Percentiles rank a stretch among this genome's conserved stretches.
phyloP scores from a whole-genome alignment of 257 asterid genomes.

The Voacanga thouarsii region DNA sequence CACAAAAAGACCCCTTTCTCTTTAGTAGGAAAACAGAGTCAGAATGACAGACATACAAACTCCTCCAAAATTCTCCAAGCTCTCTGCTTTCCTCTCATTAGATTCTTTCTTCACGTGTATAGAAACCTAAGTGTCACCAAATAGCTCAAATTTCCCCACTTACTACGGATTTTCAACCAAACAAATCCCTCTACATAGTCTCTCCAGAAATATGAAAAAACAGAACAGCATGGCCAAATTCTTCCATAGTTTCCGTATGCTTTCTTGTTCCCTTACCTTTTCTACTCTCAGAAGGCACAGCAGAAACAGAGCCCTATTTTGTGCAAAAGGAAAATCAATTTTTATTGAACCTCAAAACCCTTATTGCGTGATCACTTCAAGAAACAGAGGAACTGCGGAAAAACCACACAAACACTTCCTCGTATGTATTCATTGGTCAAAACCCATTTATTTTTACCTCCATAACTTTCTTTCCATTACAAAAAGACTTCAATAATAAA shows the following conservation, averaged over 20 bases:
- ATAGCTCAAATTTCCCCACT: background rate
- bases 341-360: background rate
- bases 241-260: background rate
- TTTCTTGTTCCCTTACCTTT: background rate
- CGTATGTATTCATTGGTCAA: background rate
- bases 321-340: background rate
- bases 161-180: background rate
- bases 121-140: background rate
- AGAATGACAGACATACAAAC: background rate
- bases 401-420: background rate
- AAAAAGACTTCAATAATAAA: background rate
- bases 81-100: background rate
- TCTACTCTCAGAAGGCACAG: background rate
- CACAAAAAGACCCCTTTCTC: background rate
- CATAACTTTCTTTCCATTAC: background rate
- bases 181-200: background rate
- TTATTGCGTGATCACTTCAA: background rate
- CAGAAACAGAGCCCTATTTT: background rate
- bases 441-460: background rate
- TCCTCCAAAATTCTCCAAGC: background rate
- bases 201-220: background rate
- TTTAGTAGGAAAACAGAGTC: constrained; percentile 2
- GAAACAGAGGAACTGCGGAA: background rate
- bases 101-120: background rate
- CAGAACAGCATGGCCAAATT: background rate